Evolutionary conservation across 1,139 yeast species (phyloP), one percentile per base, ranked within the genome.

Genomic region (Chernovozyma aurita): DNA sequence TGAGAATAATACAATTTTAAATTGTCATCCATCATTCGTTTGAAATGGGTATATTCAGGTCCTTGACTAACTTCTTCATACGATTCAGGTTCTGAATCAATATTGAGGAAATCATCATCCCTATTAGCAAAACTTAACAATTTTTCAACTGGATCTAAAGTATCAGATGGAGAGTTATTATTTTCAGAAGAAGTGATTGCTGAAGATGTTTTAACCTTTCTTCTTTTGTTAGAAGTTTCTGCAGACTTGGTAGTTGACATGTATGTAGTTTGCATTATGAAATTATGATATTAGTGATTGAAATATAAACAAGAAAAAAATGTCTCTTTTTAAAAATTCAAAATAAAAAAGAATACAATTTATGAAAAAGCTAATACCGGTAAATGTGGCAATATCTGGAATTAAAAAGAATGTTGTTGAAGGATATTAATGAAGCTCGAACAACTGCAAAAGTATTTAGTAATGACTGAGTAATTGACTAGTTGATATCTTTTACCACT

Each of bases 81-180:
- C 13, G 27, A 29, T 29, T 42, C 37, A 13, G 28, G 38, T 17
- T 43, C 46, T 22, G 39, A 31, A 30, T 46, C 48, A 39, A 55
- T 42, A 24, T 51, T 51, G 34, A 55, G 48, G 35, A 63, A 50
- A 40, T 61, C 65, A 29, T 52, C 53, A 43, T 63, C 55, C 25
- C 54, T 47, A 38, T 52, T 60, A 21, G 70, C 62, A 39, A 66
- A 59, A 40, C 69, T 63, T 37, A 69, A 53, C 31, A 69, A 55
- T 43, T 61, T 68, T 47, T 68, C 73, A 36, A 69, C 72, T 4
- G 74, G 74, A 42, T 69, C 75, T 29, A 68, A 61, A 42, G 65
- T 71, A 16, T 40, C 42, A 14, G 39, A 33, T 17, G 24, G 11
- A 21, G 55, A 49, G 28, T 48, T 50, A 24, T 48, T 45, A 18